These are phyloP conservation scores for Eucalyptus cloeziana DNA, from an alignment of 345 rosid genomes.

Conservation along the genomic window DNA sequence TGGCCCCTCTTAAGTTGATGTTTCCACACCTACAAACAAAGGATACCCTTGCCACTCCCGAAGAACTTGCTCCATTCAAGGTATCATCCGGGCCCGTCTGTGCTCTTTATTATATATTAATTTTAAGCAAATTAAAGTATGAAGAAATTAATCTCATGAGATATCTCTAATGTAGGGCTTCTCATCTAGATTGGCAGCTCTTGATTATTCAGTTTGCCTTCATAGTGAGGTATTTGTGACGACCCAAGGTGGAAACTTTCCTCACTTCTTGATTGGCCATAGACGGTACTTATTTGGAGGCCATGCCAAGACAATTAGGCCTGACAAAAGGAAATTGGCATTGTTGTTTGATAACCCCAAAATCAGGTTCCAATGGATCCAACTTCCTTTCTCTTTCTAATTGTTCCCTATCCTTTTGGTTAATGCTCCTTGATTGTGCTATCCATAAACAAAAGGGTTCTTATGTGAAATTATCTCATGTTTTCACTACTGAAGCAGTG, in stretches of 20 bases:
- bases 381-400: not conserved
- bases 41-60: slow-evolving; percentile 59
- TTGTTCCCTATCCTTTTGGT: not conserved
- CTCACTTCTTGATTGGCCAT: slow-evolving; percentile 95
- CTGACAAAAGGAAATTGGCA: slow-evolving; percentile 85
- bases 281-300: slow-evolving; percentile 86
- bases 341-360: slow-evolving; percentile 72
- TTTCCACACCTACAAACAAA: slow-evolving; percentile 91
- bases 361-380: slow-evolving; percentile 33
- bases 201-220: slow-evolving; percentile 88
- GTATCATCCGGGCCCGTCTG: slow-evolving; percentile 10
- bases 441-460: not conserved
- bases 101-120: not conserved
- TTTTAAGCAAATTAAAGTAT: not conserved
- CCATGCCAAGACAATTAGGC: slow-evolving; percentile 81
- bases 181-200: slow-evolving; percentile 90
- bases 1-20: slow-evolving; percentile 88
- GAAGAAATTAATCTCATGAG: not conserved
- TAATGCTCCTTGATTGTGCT: not conserved
- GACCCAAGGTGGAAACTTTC: slow-evolving; percentile 98
- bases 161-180: slow-evolving; percentile 51
- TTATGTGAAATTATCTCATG: not conserved
- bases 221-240: slow-evolving; percentile 93
- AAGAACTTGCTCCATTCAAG: slow-evolving; percentile 85
- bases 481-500: not conserved